Conservation (phyloP, 2,329 filamentous ascomycete genomes). For the Teratosphaeria destructans region DNA sequence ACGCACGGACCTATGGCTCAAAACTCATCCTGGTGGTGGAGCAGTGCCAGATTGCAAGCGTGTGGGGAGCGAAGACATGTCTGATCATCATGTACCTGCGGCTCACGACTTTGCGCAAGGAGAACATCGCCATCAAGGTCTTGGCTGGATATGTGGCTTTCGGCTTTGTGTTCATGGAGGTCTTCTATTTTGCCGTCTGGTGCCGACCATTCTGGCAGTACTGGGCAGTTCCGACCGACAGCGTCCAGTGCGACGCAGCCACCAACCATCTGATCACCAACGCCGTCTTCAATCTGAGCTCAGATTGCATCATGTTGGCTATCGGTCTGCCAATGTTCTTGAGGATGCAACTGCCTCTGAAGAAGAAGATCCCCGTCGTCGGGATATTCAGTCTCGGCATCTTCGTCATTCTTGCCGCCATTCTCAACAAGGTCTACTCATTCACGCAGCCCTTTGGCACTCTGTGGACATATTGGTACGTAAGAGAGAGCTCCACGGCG, state of each 20-base stretch:
- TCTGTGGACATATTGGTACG: conserved; percentile 51
- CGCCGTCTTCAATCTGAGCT: conserved; percentile 34
- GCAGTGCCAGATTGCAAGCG: conserved; percentile 26
- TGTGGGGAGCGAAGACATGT: conserved; percentile 31
- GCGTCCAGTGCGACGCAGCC: conserved; percentile 31
- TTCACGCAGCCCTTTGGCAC: conserved; percentile 47
- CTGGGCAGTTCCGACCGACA: conserved; percentile 24
- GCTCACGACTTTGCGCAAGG: conserved; percentile 25
- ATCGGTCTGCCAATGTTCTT: conserved; percentile 38
- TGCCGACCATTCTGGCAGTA: conserved; percentile 29
- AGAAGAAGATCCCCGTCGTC: conserved; percentile 45
- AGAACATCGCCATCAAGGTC: conserved; percentile 26
- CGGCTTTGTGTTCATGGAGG: conserved; percentile 29
- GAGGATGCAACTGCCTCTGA: conserved; percentile 31
- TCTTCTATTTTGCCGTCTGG: conserved; percentile 31
- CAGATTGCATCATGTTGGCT: conserved; percentile 35
- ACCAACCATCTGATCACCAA: conserved; percentile 30
- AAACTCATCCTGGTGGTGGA: conserved; percentile 31
- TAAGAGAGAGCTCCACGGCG: conserved; percentile 49
- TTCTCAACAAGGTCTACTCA: conserved; percentile 53
- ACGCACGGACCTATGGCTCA: conserved; percentile 23
- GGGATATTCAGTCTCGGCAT: conserved; percentile 48
- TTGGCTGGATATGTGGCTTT: conserved; percentile 26
- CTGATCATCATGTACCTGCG: conserved; percentile 30
- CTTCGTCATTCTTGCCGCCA: conserved; percentile 47